Base-by-base conservation (phyloP, 202 grass and related monocot genomes). In the Carex arenaria region DNA sequence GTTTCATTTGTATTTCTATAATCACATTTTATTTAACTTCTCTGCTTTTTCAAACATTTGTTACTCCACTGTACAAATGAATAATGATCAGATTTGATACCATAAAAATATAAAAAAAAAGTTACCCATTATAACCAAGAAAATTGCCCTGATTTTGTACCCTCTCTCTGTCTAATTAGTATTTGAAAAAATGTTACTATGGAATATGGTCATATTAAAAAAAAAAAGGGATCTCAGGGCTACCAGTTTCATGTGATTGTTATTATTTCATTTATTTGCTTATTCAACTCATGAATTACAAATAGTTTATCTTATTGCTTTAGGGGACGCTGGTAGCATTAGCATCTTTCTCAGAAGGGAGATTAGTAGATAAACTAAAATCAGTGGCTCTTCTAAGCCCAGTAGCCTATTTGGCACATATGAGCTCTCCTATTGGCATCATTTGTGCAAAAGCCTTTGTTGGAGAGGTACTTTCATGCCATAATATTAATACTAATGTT, bases 381-480 rank as follows among this genome's bases (percentile, higher is more conserved):
- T 89, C 88, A 43, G 84, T 63, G n/a, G 84, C 88, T 38, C 88
- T 89, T 57, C 63, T 89, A 63, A 84, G 72, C 59, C 88, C 88
- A 45, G 84, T 89, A 1, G 88, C 88, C 18, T 89, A 89, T 66
- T 62, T 89, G 31, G 36, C 64, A 11, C 84, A 86, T 40, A 89
- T 89, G 80, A 86, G 54, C 49, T 80, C 80, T 30, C 62, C 80
- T 6, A 13, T 89, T 43, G 84, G 80, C 23, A 80, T 80, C 34
- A 3, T 86, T 53, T 85, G 78, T 83, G 87, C 87, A 22, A 89
- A 83, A 64, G 45, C 79, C 14, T 86, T 86, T 34, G 2, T 83
- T 32, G 88, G 80, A 72, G 84, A 89, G 70, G 88, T 86, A 62
- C 19, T 40, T 65, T 43, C 42, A 26, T 61, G 17, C 40, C 49